phyloP scores from a whole-genome alignment of 2,329 filamentous ascomycete genomes.

The Neofusicoccum ribis region DNA sequence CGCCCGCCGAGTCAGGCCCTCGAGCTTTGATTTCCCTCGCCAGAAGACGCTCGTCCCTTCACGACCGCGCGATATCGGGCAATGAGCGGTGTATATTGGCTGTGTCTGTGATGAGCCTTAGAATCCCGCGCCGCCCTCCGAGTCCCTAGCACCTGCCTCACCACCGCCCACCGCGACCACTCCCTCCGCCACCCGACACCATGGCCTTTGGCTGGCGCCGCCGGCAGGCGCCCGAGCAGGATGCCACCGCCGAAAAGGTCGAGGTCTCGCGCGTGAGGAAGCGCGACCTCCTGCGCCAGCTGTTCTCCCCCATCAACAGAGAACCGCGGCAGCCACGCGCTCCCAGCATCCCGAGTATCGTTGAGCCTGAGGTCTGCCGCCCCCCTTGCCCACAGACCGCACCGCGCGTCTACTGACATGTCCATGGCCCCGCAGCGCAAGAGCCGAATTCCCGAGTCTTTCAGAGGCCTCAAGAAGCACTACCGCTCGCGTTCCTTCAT shows the following conservation, averaged over 20 bases:
- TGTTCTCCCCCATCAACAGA: background rate
- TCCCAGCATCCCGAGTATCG: constrained; percentile 6
- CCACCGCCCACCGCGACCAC: background rate
- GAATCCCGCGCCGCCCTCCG: constrained; percentile 6
- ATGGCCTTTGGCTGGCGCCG: constrained; percentile 19
- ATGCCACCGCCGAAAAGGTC: background rate
- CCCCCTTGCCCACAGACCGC: background rate
- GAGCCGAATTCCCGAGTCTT: constrained; percentile 10
- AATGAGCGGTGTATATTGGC: constrained; percentile 20
- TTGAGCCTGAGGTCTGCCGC: constrained; percentile 8
- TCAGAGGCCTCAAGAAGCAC: constrained; percentile 14
- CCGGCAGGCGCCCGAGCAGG: constrained; percentile 12
- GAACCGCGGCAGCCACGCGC: constrained; percentile 13
- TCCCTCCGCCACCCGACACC: background rate
- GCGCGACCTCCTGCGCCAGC: constrained; percentile 19
- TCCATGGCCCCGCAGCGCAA: constrained; percentile 8
- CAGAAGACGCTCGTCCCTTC: constrained; percentile 16
- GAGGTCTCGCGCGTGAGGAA: constrained; percentile 16
- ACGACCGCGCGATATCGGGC: constrained; percentile 19
- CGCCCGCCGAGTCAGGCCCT: constrained; percentile 11
- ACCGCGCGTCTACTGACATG: constrained; percentile 1
- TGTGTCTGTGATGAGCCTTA: constrained; percentile 4
- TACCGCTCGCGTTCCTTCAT: constrained; percentile 16
- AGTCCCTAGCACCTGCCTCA: background rate
- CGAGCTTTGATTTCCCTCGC: constrained; percentile 14